Evolutionary conservation across 306 rosid genomes (phyloP).

Genomic region (Castanospermum australe): DNA sequence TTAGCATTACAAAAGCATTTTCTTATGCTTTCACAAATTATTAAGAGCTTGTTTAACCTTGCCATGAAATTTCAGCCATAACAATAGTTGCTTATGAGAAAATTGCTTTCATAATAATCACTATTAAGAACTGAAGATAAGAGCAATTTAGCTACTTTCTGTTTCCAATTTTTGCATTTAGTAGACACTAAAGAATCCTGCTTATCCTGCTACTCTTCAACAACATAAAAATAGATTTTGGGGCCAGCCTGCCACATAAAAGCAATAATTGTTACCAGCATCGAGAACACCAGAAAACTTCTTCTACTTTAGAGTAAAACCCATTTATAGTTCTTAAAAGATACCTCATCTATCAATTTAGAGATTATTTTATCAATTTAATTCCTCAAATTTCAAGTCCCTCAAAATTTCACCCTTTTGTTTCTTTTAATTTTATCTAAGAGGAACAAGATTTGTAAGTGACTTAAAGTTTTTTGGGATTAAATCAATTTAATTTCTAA

Average conservation of each 20-base stretch:
- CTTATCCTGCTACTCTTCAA: not conserved
- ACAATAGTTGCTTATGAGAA: not conserved
- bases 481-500: no score
- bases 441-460: no score
- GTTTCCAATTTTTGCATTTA: not conserved
- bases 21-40: not conserved
- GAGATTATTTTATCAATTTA: no score
- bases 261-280: not conserved
- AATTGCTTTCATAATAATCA: not conserved
- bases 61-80: constrained; percentile 1
- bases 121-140: not conserved
- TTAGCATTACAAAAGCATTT: constrained; percentile 8
- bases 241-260: not conserved
- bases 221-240: not conserved
- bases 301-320: no score
- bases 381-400: no score
- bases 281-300: not conserved
- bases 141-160: not conserved
- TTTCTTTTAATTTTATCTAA: no score
- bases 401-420: no score
- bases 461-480: no score
- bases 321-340: no score
- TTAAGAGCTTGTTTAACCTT: not conserved
- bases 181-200: not conserved
- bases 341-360: no score